phyloP scores from a whole-genome alignment of 2,329 filamentous ascomycete species.

The Myriosclerotinia curreyana region DNA sequence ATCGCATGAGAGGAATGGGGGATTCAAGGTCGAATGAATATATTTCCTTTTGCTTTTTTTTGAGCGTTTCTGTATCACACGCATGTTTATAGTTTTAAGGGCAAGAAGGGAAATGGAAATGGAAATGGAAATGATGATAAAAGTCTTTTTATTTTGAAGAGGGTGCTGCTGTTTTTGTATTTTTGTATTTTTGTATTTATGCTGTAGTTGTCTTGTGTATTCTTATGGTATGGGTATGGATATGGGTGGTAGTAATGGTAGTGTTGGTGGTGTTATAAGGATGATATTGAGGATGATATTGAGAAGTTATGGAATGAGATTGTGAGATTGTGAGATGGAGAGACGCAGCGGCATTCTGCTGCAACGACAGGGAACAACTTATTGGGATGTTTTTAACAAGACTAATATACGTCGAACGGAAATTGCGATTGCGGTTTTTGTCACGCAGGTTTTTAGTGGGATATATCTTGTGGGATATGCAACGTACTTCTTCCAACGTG shows the following conservation, averaged over 20 bases:
- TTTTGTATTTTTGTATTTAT: too few species aligned
- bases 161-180: too few species aligned
- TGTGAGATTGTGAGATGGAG: too few species aligned
- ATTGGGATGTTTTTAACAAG: conserved; percentile 52
- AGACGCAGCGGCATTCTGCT: too few species aligned
- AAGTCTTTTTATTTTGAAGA: neutral
- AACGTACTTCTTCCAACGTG: conserved; percentile 54
- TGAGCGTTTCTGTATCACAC: conserved; percentile 18
- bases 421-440: conserved; percentile 55
- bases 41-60: conserved; percentile 37
- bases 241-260: too few species aligned
- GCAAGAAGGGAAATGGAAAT: conserved; percentile 2
- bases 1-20: conserved; percentile 1
- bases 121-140: too few species aligned
- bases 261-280: too few species aligned
- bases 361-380: conserved; percentile 47
- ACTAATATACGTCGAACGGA: conserved; percentile 51
- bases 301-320: too few species aligned
- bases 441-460: conserved; percentile 59
- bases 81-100: conserved; percentile 32
- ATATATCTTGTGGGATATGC: conserved; percentile 63
- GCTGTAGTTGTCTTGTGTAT: too few species aligned
- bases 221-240: too few species aligned
- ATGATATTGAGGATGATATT: too few species aligned
- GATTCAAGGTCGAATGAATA: conserved; percentile 24